Evolutionary conservation across 1,284 basidiomycete genomes (phyloP).

Genomic region (Apiotrichum veenhuisii): DNA sequence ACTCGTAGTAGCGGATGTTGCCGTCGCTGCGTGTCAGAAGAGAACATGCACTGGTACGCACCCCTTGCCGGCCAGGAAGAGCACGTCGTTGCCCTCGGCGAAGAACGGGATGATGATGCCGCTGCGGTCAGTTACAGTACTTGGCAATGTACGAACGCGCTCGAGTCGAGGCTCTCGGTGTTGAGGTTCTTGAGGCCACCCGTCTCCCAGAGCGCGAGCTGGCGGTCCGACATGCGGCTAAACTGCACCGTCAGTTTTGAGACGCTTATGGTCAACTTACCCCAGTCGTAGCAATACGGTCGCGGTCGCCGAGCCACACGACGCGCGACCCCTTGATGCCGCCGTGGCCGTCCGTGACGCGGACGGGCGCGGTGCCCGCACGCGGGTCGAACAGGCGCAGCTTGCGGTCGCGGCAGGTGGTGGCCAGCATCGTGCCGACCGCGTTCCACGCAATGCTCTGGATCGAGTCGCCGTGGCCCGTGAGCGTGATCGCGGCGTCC

Average conservation of each 20-base stretch:
- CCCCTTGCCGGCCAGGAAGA: constrained; percentile 75
- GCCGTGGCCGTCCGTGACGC: constrained; percentile 77
- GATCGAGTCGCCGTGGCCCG: constrained; percentile 80
- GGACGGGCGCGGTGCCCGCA: constrained; percentile 71
- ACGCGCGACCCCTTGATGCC: constrained; percentile 92
- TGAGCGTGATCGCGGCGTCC: constrained; percentile 58
- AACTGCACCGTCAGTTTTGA: constrained; percentile 52
- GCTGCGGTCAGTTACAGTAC: constrained; percentile 9
- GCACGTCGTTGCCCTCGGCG: constrained; percentile 81
- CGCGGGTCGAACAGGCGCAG: constrained; percentile 86
- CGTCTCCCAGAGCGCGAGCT: constrained; percentile 83
- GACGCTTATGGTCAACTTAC: constrained; percentile 21
- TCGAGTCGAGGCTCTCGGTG: constrained; percentile 75
- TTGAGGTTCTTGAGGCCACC: constrained; percentile 68
- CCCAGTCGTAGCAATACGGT: constrained; percentile 86
- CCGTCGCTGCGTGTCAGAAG: constrained; percentile 61
- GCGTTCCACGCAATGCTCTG: constrained; percentile 82
- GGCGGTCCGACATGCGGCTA: constrained; percentile 89
- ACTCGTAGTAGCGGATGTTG: constrained; percentile 93
- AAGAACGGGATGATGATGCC: constrained; percentile 98
- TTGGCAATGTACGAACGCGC: constrained; percentile 52
- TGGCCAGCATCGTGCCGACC: constrained; percentile 66
- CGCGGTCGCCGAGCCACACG: constrained; percentile 83
- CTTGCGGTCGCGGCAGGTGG: constrained; percentile 87
- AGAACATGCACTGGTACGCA: constrained; percentile 14